Conservation (phyloP, 805 yeast species). For the Starmerella apis region DNA sequence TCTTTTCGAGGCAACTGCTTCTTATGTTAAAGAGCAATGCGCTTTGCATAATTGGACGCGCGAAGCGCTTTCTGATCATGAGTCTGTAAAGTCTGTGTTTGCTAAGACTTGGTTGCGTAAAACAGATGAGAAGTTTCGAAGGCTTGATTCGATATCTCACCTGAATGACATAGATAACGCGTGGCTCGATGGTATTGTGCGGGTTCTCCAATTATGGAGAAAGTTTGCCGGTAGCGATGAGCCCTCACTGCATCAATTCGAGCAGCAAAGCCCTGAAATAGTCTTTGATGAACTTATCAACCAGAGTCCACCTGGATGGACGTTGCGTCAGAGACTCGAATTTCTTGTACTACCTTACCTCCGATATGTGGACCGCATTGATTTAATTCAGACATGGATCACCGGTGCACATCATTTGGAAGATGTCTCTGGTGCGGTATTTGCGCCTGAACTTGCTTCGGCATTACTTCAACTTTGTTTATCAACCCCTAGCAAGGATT, state of each 20-base stretch:
- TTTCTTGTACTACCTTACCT: conserved; percentile 28
- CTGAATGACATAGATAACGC: conserved; percentile 16
- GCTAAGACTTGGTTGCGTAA: conserved; percentile 26
- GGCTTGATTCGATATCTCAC: conserved; percentile 15
- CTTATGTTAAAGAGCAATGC: conserved; percentile 17
- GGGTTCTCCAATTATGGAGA: conserved; percentile 26
- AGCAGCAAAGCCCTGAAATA: conserved; percentile 11
- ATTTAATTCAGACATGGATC: conserved; percentile 20
- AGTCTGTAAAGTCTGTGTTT: conserved; percentile 23
- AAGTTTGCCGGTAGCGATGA: not conserved
- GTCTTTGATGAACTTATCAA: conserved; percentile 20
- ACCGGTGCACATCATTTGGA: conserved; percentile 15
- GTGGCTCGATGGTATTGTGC: conserved; percentile 30
- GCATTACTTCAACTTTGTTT: conserved; percentile 24
- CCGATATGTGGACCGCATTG: conserved; percentile 20
- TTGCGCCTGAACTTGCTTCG: conserved; percentile 12
- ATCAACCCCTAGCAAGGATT: not conserved
- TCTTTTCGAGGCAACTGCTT: conserved; percentile 10
- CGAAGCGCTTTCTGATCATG: not conserved
- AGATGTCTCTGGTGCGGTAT: conserved; percentile 16
- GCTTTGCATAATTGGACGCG: conserved; percentile 23
- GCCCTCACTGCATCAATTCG: conserved; percentile 21
- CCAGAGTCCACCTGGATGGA: conserved; percentile 19
- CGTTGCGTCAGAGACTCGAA: conserved; percentile 23
- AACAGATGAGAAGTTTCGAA: conserved; percentile 26